Percentiles rank a stretch among this genome's conserved stretches.
These are phyloP conservation scores for Acorus calamus DNA, from an alignment of 106 monocot genomes.

Conservation along the genomic window DNA sequence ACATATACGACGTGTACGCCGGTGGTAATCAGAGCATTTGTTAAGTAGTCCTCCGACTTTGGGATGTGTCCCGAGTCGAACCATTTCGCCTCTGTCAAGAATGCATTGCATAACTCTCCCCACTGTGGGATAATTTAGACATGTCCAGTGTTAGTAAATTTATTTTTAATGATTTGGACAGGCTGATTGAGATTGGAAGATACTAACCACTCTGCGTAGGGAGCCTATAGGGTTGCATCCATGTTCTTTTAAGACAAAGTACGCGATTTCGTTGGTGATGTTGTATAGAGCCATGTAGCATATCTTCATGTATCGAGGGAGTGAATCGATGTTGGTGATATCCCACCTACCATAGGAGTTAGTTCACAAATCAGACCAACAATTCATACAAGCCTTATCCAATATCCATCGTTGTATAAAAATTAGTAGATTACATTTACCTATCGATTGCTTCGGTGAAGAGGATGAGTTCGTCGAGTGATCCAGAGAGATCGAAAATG, in stretches of 20 bases:
- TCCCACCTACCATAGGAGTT: slow-evolving; percentile 27
- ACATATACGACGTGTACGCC: slow-evolving; percentile 17
- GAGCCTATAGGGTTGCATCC: slow-evolving; percentile 32
- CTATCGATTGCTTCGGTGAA: slow-evolving; percentile 21
- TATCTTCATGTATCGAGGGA: slow-evolving; percentile 26
- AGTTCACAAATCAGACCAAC: no score
- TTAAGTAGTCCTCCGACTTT: slow-evolving; percentile 21
- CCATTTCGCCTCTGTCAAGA: slow-evolving; percentile 43
- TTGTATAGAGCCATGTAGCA: slow-evolving; percentile 29
- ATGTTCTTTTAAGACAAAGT: slow-evolving; percentile 8
- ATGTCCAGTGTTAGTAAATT: not conserved
- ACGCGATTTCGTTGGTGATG: slow-evolving; percentile 27
- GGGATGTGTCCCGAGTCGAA: slow-evolving; percentile 21
- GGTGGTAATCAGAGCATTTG: slow-evolving; percentile 25
- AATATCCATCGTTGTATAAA: not conserved
- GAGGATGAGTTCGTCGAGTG: slow-evolving; percentile 27
- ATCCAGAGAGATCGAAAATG: slow-evolving; percentile 39
- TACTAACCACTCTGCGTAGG: slow-evolving; percentile 22
- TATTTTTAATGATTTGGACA: not conserved
- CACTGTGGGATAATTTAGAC: slow-evolving; percentile 14
- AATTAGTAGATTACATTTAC: slow-evolving; percentile 9
- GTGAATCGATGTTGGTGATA: slow-evolving; percentile 6
- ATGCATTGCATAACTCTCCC: slow-evolving; percentile 28
- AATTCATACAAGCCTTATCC: no score
- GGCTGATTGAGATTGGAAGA: not conserved